Conservation (phyloP, 2,329 filamentous ascomycete species). For the Parastagonospora avenae region DNA sequence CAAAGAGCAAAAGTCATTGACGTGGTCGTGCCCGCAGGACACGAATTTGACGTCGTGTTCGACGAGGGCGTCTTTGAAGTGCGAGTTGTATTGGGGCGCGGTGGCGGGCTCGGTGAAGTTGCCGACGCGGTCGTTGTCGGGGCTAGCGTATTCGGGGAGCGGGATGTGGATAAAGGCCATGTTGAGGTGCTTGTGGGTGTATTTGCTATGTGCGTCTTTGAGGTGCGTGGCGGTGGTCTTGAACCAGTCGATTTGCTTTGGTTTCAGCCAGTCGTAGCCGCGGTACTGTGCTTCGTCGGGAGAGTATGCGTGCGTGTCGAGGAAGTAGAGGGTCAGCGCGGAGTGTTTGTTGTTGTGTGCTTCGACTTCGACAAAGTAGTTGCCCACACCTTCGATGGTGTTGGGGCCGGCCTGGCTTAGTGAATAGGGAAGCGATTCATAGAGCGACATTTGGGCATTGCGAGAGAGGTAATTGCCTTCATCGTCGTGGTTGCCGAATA, state of each 20-base stretch:
- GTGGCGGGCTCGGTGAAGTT: constrained; percentile 83
- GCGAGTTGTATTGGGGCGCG: constrained; percentile 85
- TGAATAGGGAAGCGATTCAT: constrained; percentile 87
- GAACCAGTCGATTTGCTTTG: constrained; percentile 95
- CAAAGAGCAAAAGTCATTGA: constrained; percentile 93
- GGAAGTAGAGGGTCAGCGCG: constrained; percentile 89
- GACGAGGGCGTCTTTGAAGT: constrained; percentile 88
- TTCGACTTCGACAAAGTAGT: constrained; percentile 91
- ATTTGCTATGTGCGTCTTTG: constrained; percentile 74
- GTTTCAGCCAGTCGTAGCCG: constrained; percentile 98
- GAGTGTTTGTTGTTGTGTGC: constrained; percentile 84
- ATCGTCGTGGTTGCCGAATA: constrained; percentile 98
- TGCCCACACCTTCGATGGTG: constrained; percentile 87
- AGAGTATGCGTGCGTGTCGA: constrained; percentile 91
- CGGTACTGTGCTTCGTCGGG: constrained; percentile 84
- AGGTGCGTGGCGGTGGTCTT: constrained; percentile 74
- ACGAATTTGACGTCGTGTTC: constrained; percentile 85
- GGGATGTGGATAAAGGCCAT: constrained; percentile 98
- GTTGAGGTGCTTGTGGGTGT: constrained; percentile 91
- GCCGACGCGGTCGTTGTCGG: constrained; percentile 66
- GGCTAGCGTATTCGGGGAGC: constrained; percentile 80
- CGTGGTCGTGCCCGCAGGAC: constrained; percentile 93
- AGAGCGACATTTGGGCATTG: constrained; percentile 78
- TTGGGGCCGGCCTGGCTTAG: constrained; percentile 83
- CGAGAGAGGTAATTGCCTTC: constrained; percentile 77